Percentiles rank a stretch among this genome's conserved stretches.
These are phyloP conservation scores for Gastrolobium bilobum DNA, from an alignment of 306 rosid genomes.

Conservation along the genomic window DNA sequence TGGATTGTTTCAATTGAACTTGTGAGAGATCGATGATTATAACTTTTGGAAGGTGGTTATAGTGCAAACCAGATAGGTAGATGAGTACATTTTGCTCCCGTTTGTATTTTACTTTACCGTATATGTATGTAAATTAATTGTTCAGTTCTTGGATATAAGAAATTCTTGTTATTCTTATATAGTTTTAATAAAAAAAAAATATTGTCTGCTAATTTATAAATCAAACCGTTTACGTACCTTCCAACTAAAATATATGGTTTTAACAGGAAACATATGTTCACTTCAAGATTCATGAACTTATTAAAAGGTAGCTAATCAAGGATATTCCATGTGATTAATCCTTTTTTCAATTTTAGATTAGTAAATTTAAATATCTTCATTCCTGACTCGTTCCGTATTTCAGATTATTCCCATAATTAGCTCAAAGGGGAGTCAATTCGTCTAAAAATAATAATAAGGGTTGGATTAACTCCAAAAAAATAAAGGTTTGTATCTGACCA, in stretches of 20 bases:
- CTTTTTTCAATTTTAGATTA: not conserved
- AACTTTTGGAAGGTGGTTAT: constrained; percentile 7
- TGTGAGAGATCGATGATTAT: not conserved
- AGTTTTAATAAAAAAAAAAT: not conserved
- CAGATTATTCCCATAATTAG: too few species aligned
- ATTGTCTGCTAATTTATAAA: not conserved
- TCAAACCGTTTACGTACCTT: not conserved
- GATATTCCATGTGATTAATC: not conserved
- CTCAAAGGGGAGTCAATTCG: too few species aligned
- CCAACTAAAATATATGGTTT: not conserved
- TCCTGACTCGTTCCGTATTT: too few species aligned
- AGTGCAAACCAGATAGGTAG: not conserved
- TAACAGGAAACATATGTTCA: not conserved
- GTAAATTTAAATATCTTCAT: too few species aligned
- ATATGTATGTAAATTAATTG: constrained; percentile 31
- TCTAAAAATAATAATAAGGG: too few species aligned
- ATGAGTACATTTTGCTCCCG: not conserved
- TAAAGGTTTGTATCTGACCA: constrained; percentile 2
- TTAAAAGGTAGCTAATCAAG: not conserved
- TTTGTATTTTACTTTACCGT: constrained; percentile 27
- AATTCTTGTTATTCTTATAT: constrained; percentile 14
- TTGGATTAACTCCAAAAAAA: not conserved
- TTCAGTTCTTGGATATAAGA: constrained; percentile 35
- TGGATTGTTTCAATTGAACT: constrained; percentile 63
- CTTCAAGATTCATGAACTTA: constrained; percentile 1